Evolutionary conservation across 1,139 yeast species (phyloP), one percentile per base, ranked within the genome.

Genomic region (Pneumocystis murina): DNA sequence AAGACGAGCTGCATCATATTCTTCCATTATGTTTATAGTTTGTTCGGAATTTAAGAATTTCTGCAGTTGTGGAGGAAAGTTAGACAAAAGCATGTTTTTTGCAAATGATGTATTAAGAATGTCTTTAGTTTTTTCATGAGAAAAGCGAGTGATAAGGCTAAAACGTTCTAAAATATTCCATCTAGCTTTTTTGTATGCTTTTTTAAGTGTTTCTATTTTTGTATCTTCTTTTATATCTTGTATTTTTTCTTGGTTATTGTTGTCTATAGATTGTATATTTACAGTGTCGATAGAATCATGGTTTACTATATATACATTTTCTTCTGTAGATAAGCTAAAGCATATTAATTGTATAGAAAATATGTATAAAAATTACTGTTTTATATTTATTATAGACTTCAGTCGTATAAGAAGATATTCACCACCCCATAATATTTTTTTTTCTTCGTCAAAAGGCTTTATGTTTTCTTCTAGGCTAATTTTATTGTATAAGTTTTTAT

Each of bases 361-460:
- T 24, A 24, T 20, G n/a, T 48, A 24, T 48, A 48, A 12, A 24
- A 10, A 79, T 0, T 95, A 84, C 67, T 80, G 80, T 68, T 85
- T 89, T 54, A 89, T 74, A 64, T 82, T 83, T 57, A 87, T 84
- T 68, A 80, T 79, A 61, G 75, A 73, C 59, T 77, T 76, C 60
- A 91, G 74, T 16, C 79, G 80, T 60, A 78, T 76, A 68, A 89
- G 75, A 67, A 94, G 85, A 69, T 87, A 87, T 59, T 80, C 81
- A 0, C 97, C 98, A 36, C 98, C 98, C 97, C 97, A 92, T 70
- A 85, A 86, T 60, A 88, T 72, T 41, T 82, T 84, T 36, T 77
- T 76, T n/a, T 66, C 64, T 35, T 68, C 61, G 82, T 82, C 74
- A 88, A 91, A 0, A 95, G 91, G 67, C 86, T 87, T 73, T 90